These are phyloP conservation scores for Astrothelium macrocarpum DNA, from an alignment of 495 filamentous ascomycete species.

Conservation along the genomic window DNA sequence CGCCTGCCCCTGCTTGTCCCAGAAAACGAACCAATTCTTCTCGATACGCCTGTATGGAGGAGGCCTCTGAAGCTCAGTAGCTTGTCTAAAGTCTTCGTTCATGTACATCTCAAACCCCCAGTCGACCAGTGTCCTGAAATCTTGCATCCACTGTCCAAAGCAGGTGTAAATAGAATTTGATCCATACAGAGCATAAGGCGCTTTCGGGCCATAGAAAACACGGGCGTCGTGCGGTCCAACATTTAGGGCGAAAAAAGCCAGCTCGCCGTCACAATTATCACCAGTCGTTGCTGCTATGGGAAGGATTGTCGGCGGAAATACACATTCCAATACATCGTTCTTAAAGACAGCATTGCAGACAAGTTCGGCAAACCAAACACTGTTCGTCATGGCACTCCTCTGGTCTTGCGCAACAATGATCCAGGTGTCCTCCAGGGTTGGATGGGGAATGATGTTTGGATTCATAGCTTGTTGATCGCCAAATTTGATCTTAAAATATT, in stretches of 20 bases:
- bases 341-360: constrained; percentile 39
- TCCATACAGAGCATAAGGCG: constrained; percentile 39
- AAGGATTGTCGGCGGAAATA: constrained; percentile 29
- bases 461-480: constrained; percentile 33
- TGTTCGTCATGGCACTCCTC: neutral
- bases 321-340: constrained; percentile 33
- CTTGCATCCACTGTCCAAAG: constrained; percentile 44
- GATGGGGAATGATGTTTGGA: constrained; percentile 47
- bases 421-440: constrained; percentile 34
- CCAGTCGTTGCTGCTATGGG: constrained; percentile 36
- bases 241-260: constrained; percentile 29
- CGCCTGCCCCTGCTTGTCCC: constrained; percentile 36
- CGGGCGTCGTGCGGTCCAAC: constrained; percentile 44
- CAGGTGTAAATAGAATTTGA: constrained; percentile 43
- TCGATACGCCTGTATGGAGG: constrained; percentile 33
- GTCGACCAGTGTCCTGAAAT: constrained; percentile 39
- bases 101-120: constrained; percentile 27
- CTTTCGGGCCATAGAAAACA: constrained; percentile 42
- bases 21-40: constrained; percentile 52
- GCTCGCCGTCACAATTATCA: constrained; percentile 35
- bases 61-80: constrained; percentile 41
- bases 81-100: constrained; percentile 27
- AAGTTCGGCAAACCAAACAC: constrained; percentile 33
- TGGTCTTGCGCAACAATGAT: constrained; percentile 38
- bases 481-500: constrained; percentile 39